These are phyloP conservation scores for Odontarrhena argentea DNA, from an alignment of 345 rosid species.

Conservation along the genomic window DNA sequence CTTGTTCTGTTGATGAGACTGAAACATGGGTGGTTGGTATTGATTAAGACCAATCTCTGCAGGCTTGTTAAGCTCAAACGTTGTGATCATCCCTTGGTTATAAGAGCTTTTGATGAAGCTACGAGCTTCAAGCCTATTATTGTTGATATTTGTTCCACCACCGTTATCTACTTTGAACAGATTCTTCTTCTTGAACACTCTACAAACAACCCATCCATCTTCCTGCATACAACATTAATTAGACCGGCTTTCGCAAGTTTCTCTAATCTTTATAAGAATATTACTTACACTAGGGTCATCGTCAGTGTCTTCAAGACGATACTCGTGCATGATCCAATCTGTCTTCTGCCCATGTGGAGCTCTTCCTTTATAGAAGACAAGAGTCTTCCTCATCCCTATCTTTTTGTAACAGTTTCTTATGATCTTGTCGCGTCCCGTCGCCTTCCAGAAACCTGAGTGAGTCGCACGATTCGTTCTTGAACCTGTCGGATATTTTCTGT, in stretches of 20 bases:
- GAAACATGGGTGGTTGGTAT: slow-evolving; percentile 45
- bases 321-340: slow-evolving; percentile 99
- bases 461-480: slow-evolving; percentile 97
- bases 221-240: slow-evolving; percentile 50
- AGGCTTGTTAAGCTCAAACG: slow-evolving; percentile 60
- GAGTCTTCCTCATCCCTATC: slow-evolving; percentile 98
- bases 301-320: slow-evolving; percentile 82
- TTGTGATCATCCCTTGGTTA: slow-evolving; percentile 46
- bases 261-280: too few relatives aligned
- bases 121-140: slow-evolving; percentile 43
- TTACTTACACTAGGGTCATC: slow-evolving; percentile 62
- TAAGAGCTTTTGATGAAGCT: slow-evolving; percentile 34
- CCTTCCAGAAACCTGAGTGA: slow-evolving; percentile 94
- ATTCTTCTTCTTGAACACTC: slow-evolving; percentile 88
- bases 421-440: slow-evolving; percentile 93
- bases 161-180: slow-evolving; percentile 69
- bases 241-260: background rate
- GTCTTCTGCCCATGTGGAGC: slow-evolving; percentile 98
- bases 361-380: slow-evolving; percentile 91
- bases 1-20: slow-evolving; percentile 35
- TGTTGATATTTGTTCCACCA: slow-evolving; percentile 54
- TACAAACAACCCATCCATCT: slow-evolving; percentile 97
- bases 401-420: slow-evolving; percentile 72
- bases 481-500: slow-evolving; percentile 92
- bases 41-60: slow-evolving; percentile 62